These are phyloP conservation scores for Diospyros lotus DNA, from an alignment of 148 eudicot genomes.

Conservation along the genomic window DNA sequence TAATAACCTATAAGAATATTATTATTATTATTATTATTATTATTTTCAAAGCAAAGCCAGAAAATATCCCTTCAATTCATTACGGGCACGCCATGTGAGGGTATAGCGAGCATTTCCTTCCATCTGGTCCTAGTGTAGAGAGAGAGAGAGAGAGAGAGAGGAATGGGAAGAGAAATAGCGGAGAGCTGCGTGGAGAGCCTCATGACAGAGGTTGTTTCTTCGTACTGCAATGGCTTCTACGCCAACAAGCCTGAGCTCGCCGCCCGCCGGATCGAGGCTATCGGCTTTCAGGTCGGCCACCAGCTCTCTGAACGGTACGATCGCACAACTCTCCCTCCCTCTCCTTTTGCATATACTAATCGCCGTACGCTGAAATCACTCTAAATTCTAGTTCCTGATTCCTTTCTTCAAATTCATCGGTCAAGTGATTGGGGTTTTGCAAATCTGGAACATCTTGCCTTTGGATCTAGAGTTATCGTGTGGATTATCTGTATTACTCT, in stretches of 20 bases:
- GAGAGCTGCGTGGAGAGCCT: slow-evolving; percentile 89
- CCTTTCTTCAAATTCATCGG: not conserved
- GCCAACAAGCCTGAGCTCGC: slow-evolving; percentile 93
- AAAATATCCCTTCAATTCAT: too few relatives aligned
- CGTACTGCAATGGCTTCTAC: slow-evolving; percentile 66
- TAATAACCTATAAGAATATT: too few relatives aligned
- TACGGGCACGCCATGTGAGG: too few relatives aligned
- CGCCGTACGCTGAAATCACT: not conserved
- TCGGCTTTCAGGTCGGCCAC: slow-evolving; percentile 93
- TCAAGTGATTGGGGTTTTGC: slow-evolving; percentile 1
- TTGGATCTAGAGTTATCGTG: slow-evolving; percentile 1
- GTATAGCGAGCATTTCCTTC: too few relatives aligned
- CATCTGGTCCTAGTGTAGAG: not conserved
- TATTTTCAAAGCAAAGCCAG: too few relatives aligned
- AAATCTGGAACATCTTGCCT: not conserved
- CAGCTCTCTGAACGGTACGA: slow-evolving; percentile 82
- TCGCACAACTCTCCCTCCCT: too few relatives aligned
- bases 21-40: too few relatives aligned
- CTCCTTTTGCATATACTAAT: not conserved
- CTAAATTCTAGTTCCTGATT: not conserved
- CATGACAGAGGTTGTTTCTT: slow-evolving; percentile 72
- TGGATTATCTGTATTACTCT: not conserved
- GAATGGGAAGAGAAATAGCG: slow-evolving; percentile 75
- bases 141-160: slow-evolving; percentile 12
- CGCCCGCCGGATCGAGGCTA: slow-evolving; percentile 92